Base-by-base conservation (phyloP, 768 basidiomycete genomes). In the Tephrocybe sp. region DNA sequence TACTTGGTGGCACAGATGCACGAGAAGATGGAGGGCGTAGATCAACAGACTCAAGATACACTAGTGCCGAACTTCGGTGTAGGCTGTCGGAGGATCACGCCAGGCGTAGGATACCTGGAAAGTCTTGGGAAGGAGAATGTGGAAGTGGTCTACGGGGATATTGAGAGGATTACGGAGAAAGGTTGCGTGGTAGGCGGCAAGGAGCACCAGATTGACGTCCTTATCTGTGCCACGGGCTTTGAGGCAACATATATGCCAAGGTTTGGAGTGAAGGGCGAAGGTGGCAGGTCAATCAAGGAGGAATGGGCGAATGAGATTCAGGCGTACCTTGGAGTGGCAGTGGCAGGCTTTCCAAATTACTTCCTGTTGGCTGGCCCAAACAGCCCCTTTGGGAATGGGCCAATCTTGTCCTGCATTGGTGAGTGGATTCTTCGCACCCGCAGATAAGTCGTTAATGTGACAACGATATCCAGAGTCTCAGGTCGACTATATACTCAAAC, bases 21-120 rank as follows among this genome's bases (percentile, higher is more conserved):
- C 24, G 63, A 67, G 45, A 72, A 69, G 47, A 63, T 83, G 12
- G 36, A 52, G 15, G 69, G 68, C 18, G 66, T 70, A 50, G 71
- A 66, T 47, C 68, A 72, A 1, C 65, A 67, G 61, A 73, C 82
- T 29, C 68, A 70, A 15, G 71, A 72, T 18, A 63, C 71, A 42
- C 34, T 72, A 19, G 66, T 70, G 13, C 70, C 69, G 1, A 56
- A 49, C 16, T 72, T 63, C 55, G 59, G 58, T 6, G 61, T 70
- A 4, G 69, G 70, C 2, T 72, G 70, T 44, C 50, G 67, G 10
- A 54, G 70, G 42, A 58, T 69, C 4, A 70, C 69, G 8, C 68
- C 69, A 8, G 69, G 68, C 0, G 56, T 61, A 22, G 61, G 62
- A 6, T 70, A 69, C 46, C 63, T 72, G 5, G 68, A 71, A 47